These are phyloP conservation scores for Phytophthora sojae DNA, from an alignment of 352 stramenopile genomes.

Conservation along the genomic window DNA sequence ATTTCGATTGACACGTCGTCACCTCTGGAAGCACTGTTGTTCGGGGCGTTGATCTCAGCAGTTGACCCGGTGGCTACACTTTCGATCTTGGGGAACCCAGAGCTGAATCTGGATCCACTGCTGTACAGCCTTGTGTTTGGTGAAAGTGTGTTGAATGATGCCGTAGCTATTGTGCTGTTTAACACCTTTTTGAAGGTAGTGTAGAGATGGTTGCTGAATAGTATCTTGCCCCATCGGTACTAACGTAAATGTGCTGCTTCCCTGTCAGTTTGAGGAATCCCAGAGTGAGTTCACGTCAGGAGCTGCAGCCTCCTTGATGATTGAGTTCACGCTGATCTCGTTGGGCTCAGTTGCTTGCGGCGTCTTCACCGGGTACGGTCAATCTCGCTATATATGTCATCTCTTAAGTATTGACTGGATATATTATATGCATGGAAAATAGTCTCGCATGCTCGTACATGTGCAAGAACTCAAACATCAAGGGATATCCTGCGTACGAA, in stretches of 20 bases:
- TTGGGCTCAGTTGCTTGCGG: conserved; percentile 83
- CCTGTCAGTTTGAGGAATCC: conserved; percentile 74
- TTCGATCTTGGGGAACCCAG: conserved; percentile 94
- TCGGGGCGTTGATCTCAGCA: conserved; percentile 95
- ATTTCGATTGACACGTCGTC: conserved; percentile 93
- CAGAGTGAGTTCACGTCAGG: conserved; percentile 71
- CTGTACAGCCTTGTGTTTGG: conserved; percentile 96
- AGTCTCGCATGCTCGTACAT: conserved; percentile 85
- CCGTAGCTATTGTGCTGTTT: conserved; percentile 98
- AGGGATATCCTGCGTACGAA: conserved; percentile 80
- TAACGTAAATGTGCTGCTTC: neutral
- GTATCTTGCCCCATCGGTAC: neutral
- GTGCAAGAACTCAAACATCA: conserved; percentile 83
- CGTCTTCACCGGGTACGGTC: conserved; percentile 67
- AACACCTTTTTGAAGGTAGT: conserved; percentile 94
- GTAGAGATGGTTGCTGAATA: neutral
- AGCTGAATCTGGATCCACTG: conserved; percentile 91
- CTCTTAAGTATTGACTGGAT: neutral
- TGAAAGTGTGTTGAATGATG: conserved; percentile 98
- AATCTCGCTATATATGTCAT: conserved; percentile 1
- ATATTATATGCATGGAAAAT: neutral
- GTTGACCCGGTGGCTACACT: conserved; percentile 97
- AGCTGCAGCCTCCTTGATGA: conserved; percentile 67
- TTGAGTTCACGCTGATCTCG: conserved; percentile 83
- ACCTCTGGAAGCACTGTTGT: conserved; percentile 95